Conservation (phyloP, 1,139 yeast species). For the Hemisphaericaspora xylanilytica region DNA sequence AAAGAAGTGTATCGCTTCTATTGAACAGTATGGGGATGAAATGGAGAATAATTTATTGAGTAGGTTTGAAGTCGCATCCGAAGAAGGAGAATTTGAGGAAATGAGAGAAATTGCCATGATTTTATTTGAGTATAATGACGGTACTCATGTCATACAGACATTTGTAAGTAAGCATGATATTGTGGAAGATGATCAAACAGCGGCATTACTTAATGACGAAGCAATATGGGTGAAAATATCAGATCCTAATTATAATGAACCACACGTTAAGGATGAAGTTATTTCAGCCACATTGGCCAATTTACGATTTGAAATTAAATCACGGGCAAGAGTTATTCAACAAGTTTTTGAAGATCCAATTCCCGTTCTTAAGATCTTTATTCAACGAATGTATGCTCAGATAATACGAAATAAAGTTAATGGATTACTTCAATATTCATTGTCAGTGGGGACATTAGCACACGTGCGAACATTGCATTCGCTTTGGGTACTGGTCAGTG, state of each 20-base stretch:
- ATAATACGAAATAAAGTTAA: conserved; percentile 68
- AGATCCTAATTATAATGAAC: conserved; percentile 34
- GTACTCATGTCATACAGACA: conserved; percentile 75
- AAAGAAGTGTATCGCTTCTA: conserved; percentile 46
- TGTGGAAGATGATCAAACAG: conserved; percentile 33
- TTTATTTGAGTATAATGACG: conserved; percentile 82
- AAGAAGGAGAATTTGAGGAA: conserved; percentile 56
- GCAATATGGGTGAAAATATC: conserved; percentile 35
- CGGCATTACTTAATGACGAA: conserved; percentile 37
- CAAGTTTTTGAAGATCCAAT: conserved; percentile 70
- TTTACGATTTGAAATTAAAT: conserved; percentile 47
- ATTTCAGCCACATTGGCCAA: conserved; percentile 22
- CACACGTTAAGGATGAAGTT: conserved; percentile 28
- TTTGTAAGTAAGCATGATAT: conserved; percentile 81
- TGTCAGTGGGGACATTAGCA: conserved; percentile 64
- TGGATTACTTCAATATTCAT: conserved; percentile 60
- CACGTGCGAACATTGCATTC: conserved; percentile 76
- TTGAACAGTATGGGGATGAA: conserved; percentile 70
- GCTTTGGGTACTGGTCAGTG: conserved; percentile 58
- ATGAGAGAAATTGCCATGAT: conserved; percentile 80
- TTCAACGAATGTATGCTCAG: conserved; percentile 78
- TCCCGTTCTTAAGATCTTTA: conserved; percentile 64
- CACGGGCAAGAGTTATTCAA: conserved; percentile 70
- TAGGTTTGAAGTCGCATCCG: conserved; percentile 58
- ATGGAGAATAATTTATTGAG: conserved; percentile 68